Evolutionary conservation across 768 basidiomycete species (phyloP), one percentile per base, ranked within the genome.

Genomic region (Pisolithus marmoratus): DNA sequence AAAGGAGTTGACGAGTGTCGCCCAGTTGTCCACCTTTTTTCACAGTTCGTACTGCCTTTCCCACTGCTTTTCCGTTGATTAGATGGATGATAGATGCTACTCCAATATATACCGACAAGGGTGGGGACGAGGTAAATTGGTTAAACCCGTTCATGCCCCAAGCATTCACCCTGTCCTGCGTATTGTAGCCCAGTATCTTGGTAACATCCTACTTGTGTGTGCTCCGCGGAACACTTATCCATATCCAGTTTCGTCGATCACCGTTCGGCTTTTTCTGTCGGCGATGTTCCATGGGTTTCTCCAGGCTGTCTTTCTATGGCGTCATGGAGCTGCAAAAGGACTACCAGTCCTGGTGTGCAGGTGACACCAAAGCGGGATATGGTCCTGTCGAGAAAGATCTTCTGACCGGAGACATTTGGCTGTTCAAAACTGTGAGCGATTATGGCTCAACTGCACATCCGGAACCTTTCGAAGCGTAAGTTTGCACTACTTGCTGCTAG

Each of bases 181-280:
- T 40, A 17, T 5, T 49, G 9, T 29, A 68, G 67, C 55, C 66
- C 2, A 64, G 55, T 36, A 50, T 69, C 49, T 58, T 60, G 29
- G 63, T 68, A 54, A 24, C 64, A 44, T 48, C 27, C 38, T 29
- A 9, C 24, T 41, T 14, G 38, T 46, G 48, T 46, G 52, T 40
- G 24, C 51, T 38, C 43, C 52, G 12, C 60, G 56, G 40, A 58
- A 60, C 20, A 48, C 60, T 57, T 6, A 26, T 20, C 15, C 26
- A 20, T 38, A 41, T 46, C 43, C 49, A 91, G 90, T 74, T 74
- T 48, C 82, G 86, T 24, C 82, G 87, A 19, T 92, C 90, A 2
- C 68, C 88, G 20, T 87, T 91, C 64, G 91, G 89, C 2, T 88
- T 82, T 59, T 92, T 91, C 61, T 83, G 80, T 58, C 84, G 90